Conservation (phyloP, 768 basidiomycete species). For the Mycena indigotica region DNA sequence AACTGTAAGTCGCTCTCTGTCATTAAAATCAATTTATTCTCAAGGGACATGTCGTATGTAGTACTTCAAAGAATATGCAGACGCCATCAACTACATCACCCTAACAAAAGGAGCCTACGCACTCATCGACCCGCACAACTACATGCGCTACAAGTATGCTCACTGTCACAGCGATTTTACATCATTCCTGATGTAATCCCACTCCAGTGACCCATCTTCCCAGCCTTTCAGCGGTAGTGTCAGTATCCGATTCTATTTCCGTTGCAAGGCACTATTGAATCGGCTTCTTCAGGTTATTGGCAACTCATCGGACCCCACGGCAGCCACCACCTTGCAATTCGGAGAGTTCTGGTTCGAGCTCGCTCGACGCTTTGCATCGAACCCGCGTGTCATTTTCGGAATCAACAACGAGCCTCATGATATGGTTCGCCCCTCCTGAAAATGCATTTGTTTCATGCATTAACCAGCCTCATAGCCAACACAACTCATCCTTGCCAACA, state of each 20-base stretch:
- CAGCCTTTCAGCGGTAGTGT: constrained; percentile 49
- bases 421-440: constrained; percentile 33
- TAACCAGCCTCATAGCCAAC: constrained; percentile 41
- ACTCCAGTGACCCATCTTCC: constrained; percentile 41
- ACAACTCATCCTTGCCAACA: constrained; percentile 41
- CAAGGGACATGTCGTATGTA: constrained; percentile 10
- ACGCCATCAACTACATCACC: constrained; percentile 48
- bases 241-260: constrained; percentile 7
- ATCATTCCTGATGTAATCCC: background rate
- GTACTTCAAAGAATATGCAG: constrained; percentile 47
- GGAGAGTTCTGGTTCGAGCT: constrained; percentile 45
- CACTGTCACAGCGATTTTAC: background rate
- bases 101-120: constrained; percentile 44
- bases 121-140: constrained; percentile 49
- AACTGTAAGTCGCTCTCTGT: constrained; percentile 32
- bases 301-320: constrained; percentile 44
- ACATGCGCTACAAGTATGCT: constrained; percentile 51
- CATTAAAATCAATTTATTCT: too few relatives aligned
- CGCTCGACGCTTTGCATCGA: constrained; percentile 40
- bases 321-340: constrained; percentile 48
- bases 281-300: constrained; percentile 43
- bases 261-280: background rate
- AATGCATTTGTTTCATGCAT: background rate
- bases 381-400: constrained; percentile 48
- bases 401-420: constrained; percentile 52